Conservation (phyloP, 768 basidiomycete species). For the Leccinum aurantiacum region DNA sequence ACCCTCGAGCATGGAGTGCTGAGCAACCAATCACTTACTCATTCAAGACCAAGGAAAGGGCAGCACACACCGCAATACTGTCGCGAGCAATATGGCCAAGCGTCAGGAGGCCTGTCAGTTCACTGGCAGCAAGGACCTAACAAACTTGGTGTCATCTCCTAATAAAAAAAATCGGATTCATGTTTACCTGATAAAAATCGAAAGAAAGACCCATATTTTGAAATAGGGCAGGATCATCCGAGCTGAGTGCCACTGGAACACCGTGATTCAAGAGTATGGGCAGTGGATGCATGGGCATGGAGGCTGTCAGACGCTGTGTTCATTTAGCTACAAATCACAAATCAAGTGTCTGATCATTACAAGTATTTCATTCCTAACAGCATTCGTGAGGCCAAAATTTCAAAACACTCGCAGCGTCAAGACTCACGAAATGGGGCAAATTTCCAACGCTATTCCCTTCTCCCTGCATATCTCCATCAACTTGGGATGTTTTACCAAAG, state of each 20-base stretch:
- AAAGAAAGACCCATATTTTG: constrained; percentile 77
- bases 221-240: constrained; percentile 77
- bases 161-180: not conserved
- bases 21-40: constrained; percentile 3
- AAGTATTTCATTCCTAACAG: constrained; percentile 66
- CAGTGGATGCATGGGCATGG: constrained; percentile 79
- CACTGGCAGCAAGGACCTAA: constrained; percentile 67
- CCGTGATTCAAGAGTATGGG: constrained; percentile 72
- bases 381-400: constrained; percentile 1
- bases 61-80: constrained; percentile 52
- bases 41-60: not conserved
- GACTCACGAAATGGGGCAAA: constrained; percentile 80
- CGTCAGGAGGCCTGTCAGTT: constrained; percentile 62
- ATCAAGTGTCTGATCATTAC: constrained; percentile 36
- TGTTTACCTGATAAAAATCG: constrained; percentile 70
- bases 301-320: constrained; percentile 65
- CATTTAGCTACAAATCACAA: not conserved
- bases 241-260: constrained; percentile 66
- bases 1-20: constrained; percentile 54
- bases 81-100: constrained; percentile 64
- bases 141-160: not conserved
- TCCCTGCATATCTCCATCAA: constrained; percentile 67
- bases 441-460: constrained; percentile 63
- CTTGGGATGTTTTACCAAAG: constrained; percentile 74
- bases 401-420: not conserved